Percentiles rank a stretch among this genome's conserved stretches.
These are phyloP conservation scores for Barnettozyma hawaiiensis DNA, from an alignment of 1,139 yeast genomes.

Conservation along the genomic window DNA sequence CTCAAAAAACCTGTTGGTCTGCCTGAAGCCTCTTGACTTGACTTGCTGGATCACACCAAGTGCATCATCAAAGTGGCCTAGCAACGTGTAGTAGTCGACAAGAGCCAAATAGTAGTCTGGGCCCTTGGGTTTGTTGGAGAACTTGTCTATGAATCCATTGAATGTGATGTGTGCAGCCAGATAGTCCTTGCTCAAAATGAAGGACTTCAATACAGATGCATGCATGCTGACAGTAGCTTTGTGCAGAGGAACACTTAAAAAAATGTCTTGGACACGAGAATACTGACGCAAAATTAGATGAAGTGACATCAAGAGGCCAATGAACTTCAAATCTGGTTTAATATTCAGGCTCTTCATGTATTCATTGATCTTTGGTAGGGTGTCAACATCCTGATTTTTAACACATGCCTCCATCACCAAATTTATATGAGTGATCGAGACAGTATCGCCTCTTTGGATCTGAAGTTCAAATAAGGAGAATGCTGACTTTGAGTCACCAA, in stretches of 20 bases:
- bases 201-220: slow-evolving; percentile 15
- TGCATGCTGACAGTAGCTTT: slow-evolving; percentile 10
- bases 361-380: slow-evolving; percentile 9
- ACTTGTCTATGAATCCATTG: neutral
- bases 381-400: slow-evolving; percentile 17
- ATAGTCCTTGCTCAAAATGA: slow-evolving; percentile 9
- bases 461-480: slow-evolving; percentile 59
- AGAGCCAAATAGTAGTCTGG: slow-evolving; percentile 8
- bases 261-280: slow-evolving; percentile 12
- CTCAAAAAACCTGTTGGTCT: slow-evolving; percentile 13
- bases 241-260: neutral
- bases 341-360: slow-evolving; percentile 14
- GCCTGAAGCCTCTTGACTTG: slow-evolving; percentile 13
- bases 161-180: slow-evolving; percentile 7
- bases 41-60: slow-evolving; percentile 38
- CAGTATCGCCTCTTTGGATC: slow-evolving; percentile 51
- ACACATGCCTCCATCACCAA: slow-evolving; percentile 63
- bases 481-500: slow-evolving; percentile 53
- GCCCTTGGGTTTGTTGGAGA: neutral
- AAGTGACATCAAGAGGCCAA: slow-evolving; percentile 13
- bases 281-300: slow-evolving; percentile 12
- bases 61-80: slow-evolving; percentile 26
- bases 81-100: slow-evolving; percentile 14
- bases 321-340: slow-evolving; percentile 12
- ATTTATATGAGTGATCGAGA: slow-evolving; percentile 54